Base-by-base conservation (phyloP, 345 rosid species). In the Punica granatum region DNA sequence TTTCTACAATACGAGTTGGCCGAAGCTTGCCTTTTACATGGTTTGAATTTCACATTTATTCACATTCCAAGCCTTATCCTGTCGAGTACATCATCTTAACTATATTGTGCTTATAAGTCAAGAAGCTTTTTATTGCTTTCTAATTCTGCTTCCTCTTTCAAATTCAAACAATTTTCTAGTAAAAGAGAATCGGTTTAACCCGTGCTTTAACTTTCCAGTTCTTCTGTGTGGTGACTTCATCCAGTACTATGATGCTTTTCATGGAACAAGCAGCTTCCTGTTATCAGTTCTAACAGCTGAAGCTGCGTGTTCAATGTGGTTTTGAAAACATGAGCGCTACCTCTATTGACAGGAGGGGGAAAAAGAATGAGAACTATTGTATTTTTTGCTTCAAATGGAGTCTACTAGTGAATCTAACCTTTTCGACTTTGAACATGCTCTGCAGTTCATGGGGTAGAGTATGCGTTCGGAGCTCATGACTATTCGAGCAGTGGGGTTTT, bases 381-480 rank as follows among this genome's bases (percentile, higher is more conserved):
- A 13, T 26, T 26, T 56, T 13, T 28, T 28, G 32, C 34, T 56
- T 56, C 19, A 26, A 6, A 56, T 56, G 28, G 25, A 56, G 13
- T 25, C 14, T 54, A 54, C 1, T 16, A 25, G 16, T 54, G 60
- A 54, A 54, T 12, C 16, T 56, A 30, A 3, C 13, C 26, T 10
- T 30, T 28, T 56, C 18, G 6, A 18, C 6, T 44, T 44, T 5
- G 21, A 5, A 12, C 61, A 25, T 56, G 6, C 30, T 70, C 56
- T 76, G 53, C 84, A 94, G 99, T 94, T 65, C 88, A 94, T 73
- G 95, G 96, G 10, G 92, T 89, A 46, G 99, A 94, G 67, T 93
- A 93, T 75, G 98, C 98, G 31, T 94, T 94, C 67, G 99, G 99
- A 76, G 99, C 99, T 35, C 99, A 94, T 68, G 96, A 88, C 70